Base-by-base conservation (phyloP, 2,329 filamentous ascomycete species). In the Geoglossum cookeanum region DNA sequence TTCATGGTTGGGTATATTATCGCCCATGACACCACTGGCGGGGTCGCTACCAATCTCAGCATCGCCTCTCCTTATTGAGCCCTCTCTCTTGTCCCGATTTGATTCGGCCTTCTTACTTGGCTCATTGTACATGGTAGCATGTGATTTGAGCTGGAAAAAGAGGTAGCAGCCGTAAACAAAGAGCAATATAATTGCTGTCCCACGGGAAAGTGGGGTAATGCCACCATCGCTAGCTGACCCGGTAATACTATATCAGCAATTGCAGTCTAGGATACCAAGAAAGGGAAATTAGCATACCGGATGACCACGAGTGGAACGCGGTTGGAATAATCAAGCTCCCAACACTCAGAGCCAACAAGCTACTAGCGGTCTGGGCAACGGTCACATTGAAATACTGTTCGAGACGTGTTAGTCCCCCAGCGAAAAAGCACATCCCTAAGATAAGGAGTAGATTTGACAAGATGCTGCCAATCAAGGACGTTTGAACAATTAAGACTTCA, bases 371-470 rank as follows among this genome's bases (percentile, higher is more conserved):
- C 68, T 95, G 89, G 0, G 90, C 90, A 5, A 96, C 89, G 0
- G 87, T 91, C 37, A 85, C 81, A 73, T 96, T 95, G 78, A 96
- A 97, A 68, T 80, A 83, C 68, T 96, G 91, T 67, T 94, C 85
- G 32, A 78, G 66, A 32, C 90, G 80, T 59, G 85, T 83, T 63
- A 94, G 68, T 3, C 88, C 88, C 55, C 87, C 89, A 60, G 87
- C 84, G 73, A 94, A 92, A 75, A 94, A 96, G 67, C 84, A 92
- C 81, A 90, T 94, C 58, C 88, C 90, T 74, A 95, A 74, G 55
- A 95, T 87, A 13, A 95, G 78, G 3, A 95, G 78, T 59, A 97
- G 70, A 67, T 96, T 96, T 47, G 89, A 95, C 27, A 96, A 74
- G 68, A 96, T 94, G 68, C 84, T 90, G 58, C 90, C 90, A 60